phyloP scores from a whole-genome alignment of 2,329 filamentous ascomycete genomes.

The Botrytis deweyae region DNA sequence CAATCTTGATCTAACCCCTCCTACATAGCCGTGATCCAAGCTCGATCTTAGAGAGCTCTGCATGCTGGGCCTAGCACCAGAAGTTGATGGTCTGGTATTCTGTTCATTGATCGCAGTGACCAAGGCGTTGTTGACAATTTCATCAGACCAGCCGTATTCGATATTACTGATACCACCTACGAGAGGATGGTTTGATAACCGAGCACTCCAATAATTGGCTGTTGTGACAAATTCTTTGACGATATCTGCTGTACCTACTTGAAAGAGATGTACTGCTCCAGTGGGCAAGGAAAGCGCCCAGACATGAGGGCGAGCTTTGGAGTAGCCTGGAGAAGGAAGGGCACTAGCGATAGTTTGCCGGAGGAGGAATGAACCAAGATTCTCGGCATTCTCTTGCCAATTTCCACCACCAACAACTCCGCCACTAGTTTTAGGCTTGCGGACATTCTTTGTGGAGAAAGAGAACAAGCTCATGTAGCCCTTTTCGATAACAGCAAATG shows the following conservation, averaged over 20 bases:
- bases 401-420: slow-evolving; percentile 89
- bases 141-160: slow-evolving; percentile 94
- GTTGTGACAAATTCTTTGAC: slow-evolving; percentile 91
- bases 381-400: slow-evolving; percentile 96
- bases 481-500: slow-evolving; percentile 94
- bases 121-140: slow-evolving; percentile 59
- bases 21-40: slow-evolving; percentile 46
- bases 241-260: slow-evolving; percentile 93
- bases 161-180: slow-evolving; percentile 93
- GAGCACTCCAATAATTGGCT: slow-evolving; percentile 96
- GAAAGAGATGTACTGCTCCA: slow-evolving; percentile 96
- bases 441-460: slow-evolving; percentile 77
- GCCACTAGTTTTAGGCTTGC: slow-evolving; percentile 58
- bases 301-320: slow-evolving; percentile 83
- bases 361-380: slow-evolving; percentile 80
- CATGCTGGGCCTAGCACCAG: slow-evolving; percentile 42
- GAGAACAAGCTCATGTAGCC: slow-evolving; percentile 93
- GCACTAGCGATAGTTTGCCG: slow-evolving; percentile 89
- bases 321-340: slow-evolving; percentile 89
- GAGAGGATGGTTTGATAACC: slow-evolving; percentile 89
- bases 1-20: slow-evolving; percentile 53
- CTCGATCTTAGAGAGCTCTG: slow-evolving; percentile 62
- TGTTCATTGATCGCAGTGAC: slow-evolving; percentile 54
- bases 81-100: slow-evolving; percentile 35
- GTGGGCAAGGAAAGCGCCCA: slow-evolving; percentile 91